Base-by-base conservation (phyloP, 768 basidiomycete species). In the Tylopilus felleus region DNA sequence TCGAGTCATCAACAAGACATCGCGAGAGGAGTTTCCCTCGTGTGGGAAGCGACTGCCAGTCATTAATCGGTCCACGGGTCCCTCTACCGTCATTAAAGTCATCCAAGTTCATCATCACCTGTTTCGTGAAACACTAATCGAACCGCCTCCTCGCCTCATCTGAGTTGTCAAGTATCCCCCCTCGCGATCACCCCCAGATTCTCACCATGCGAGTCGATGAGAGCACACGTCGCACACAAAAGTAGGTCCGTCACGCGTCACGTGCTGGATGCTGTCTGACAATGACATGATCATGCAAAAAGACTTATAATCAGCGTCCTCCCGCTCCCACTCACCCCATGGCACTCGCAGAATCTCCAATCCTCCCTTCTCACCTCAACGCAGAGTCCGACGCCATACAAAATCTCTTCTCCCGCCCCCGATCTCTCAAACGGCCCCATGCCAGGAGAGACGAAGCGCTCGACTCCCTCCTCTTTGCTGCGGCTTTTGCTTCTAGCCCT, bases 381-480 rank as follows among this genome's bases (percentile, higher is more conserved):
- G 51, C 59, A 39, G 68, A 70, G 44, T 72, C 78, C 19, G 88
- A 90, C 64, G 75, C 81, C 38, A 71, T 92, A 6, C 82, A 91
- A 52, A 81, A 90, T 50, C 56, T 84, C 22, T 76, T 91, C 49
- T 83, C 87, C 8, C 81, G 77, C 38, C 75, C 85, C 66, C 77
- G 45, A 69, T 72, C 28, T 61, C 69, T 27, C 55, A 63, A 38
- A 45, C 74, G 53, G 77, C 75, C 61, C 60, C 73, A 21, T 60
- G 74, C 79, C 36, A 76, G 85, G 42, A 77, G 86, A 39, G 88
- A 92, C 67, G 83, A 87, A 7, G 80, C 82, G 0, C 78, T 93
- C 38, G 90, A 93, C 65, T 86, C 90, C 19, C 74, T 93, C 7
- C 74, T 93, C 49, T 80, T 93, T 51, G 90, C 88, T 27, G 86